phyloP scores from a whole-genome alignment of 305 asterid species.

The Fraxinus platypoda region DNA sequence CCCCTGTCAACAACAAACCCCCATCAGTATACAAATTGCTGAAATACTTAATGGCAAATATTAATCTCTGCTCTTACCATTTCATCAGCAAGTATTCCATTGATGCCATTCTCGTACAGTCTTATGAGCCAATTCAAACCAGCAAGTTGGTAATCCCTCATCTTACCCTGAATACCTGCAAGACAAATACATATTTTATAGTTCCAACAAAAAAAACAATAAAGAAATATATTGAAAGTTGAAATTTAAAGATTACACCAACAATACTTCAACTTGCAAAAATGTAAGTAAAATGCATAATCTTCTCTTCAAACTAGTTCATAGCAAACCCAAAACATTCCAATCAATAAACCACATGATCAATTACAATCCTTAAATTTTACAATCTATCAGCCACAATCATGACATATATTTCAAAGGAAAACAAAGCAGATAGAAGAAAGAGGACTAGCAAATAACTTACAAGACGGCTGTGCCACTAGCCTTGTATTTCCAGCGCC shows the following conservation, averaged over 20 bases:
- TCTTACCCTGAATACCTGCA: slow-evolving; percentile 97
- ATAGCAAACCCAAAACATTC: background rate
- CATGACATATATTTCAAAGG: background rate
- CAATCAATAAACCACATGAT: background rate
- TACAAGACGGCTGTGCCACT: slow-evolving; percentile 93
- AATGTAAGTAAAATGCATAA: background rate
- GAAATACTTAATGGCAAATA: slow-evolving; percentile 10
- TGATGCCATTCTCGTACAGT: slow-evolving; percentile 96
- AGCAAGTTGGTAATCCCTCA: slow-evolving; percentile 99
- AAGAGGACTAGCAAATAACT: slow-evolving; percentile 28
- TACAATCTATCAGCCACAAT: background rate
- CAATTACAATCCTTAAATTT: background rate
- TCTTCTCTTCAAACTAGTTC: background rate
- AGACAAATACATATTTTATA: slow-evolving; percentile 2
- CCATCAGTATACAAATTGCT: slow-evolving; percentile 4
- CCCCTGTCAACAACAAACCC: slow-evolving; percentile 48
- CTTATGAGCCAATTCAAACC: slow-evolving; percentile 97
- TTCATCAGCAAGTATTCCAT: slow-evolving; percentile 99
- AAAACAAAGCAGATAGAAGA: background rate
- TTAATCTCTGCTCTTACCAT: slow-evolving; percentile 52
- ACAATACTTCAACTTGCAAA: background rate
- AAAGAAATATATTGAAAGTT: background rate
- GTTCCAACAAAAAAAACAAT: slow-evolving; percentile 10
- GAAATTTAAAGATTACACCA: background rate
- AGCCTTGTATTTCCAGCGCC: slow-evolving; percentile 85